phyloP scores from a whole-genome alignment of 106 monocot species.

The Dendrobium nobile region DNA sequence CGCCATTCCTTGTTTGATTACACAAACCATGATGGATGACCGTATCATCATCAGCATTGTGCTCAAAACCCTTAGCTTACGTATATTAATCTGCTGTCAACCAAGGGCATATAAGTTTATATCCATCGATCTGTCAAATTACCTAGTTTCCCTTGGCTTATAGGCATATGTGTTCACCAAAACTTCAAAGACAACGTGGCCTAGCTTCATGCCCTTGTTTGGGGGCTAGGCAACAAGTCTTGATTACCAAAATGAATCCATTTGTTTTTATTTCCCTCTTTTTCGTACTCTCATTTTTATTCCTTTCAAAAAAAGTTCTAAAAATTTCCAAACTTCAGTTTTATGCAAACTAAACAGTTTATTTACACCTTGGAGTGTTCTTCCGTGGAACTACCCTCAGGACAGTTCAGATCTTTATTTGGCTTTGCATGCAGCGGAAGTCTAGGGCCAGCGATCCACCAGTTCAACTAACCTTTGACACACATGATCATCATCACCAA shows the following conservation, averaged over 20 bases:
- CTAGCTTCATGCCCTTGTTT: not conserved
- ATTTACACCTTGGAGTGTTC: not conserved
- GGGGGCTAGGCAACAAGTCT: no score
- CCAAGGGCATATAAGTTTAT: not conserved
- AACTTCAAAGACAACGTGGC: not conserved
- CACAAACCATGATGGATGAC: not conserved
- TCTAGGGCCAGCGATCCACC: not conserved
- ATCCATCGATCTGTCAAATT: not conserved
- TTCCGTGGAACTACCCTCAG: not conserved
- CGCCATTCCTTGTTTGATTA: not conserved
- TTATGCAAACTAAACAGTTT: not conserved
- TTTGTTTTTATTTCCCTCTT: not conserved
- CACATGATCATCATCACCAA: not conserved
- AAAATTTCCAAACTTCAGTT: not conserved
- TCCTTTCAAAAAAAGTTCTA: not conserved
- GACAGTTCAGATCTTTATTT: not conserved
- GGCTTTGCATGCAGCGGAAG: not conserved
- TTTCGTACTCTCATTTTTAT: not conserved
- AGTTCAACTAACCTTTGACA: not conserved
- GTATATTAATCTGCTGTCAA: not conserved
- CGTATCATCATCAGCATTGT: not conserved
- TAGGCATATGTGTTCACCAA: not conserved
- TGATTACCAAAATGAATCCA: not conserved
- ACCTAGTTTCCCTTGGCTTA: not conserved
- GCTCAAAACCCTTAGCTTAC: not conserved